These are phyloP conservation scores for Lasiodiplodia sp. DNA, from an alignment of 2,329 filamentous ascomycete genomes.

Conservation along the genomic window DNA sequence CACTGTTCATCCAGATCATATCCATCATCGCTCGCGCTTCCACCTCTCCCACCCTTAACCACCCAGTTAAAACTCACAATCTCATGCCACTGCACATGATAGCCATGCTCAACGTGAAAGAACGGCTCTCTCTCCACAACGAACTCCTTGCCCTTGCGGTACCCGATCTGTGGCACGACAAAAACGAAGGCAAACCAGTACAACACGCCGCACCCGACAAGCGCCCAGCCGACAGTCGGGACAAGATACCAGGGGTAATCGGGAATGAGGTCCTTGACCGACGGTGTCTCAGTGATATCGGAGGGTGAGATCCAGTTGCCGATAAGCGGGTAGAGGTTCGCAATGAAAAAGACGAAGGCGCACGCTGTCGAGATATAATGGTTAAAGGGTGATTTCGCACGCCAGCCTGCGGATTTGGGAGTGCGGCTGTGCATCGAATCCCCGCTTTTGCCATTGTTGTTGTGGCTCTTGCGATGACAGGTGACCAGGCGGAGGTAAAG, in stretches of 20 bases:
- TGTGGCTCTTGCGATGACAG: background rate
- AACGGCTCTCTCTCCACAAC: conserved; percentile 33
- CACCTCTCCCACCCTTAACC: conserved; percentile 25
- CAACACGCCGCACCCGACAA: conserved; percentile 30
- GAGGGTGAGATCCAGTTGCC: conserved; percentile 34
- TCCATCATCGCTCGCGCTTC: background rate
- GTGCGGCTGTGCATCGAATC: background rate
- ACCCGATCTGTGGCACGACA: conserved; percentile 29
- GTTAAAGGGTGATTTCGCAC: conserved; percentile 30
- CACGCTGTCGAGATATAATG: conserved; percentile 31
- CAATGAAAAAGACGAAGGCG: conserved; percentile 30
- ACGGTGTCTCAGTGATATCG: background rate
- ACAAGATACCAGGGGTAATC: conserved; percentile 32
- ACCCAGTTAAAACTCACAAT: conserved; percentile 32
- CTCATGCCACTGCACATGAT: conserved; percentile 34
- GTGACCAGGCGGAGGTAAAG: conserved; percentile 32
- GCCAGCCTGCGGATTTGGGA: conserved; percentile 27
- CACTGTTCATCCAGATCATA: background rate
- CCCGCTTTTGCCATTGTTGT: background rate
- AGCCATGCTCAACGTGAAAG: conserved; percentile 32
- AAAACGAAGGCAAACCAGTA: conserved; percentile 31
- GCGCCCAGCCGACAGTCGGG: conserved; percentile 21
- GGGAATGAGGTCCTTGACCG: conserved; percentile 2
- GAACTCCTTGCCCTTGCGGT: conserved; percentile 32
- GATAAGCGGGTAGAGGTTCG: conserved; percentile 32